Evolutionary conservation across 805 yeast species (phyloP).

Genomic region (Cyberlindnera bimundalis): DNA sequence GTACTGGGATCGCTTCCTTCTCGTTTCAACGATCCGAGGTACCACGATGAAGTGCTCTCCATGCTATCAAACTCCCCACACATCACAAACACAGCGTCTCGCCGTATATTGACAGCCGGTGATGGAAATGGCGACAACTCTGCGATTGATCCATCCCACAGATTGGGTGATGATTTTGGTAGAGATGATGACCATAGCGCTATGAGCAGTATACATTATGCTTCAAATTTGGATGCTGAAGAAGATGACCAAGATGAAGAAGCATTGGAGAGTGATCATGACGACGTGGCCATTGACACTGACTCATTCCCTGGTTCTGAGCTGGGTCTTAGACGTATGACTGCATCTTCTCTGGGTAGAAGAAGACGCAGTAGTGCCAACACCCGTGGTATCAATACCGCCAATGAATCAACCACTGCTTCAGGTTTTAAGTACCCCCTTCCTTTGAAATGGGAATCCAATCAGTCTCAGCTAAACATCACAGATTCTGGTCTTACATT

Average conservation of each 20-base stretch:
- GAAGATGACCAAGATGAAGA: conserved; percentile 11
- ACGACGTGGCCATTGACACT: conserved; percentile 9
- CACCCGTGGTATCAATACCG: background rate
- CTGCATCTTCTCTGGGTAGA: background rate
- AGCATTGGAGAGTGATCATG: conserved; percentile 7
- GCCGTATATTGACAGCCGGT: background rate
- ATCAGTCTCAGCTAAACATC: conserved; percentile 6
- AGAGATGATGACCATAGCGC: background rate
- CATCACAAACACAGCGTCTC: conserved; percentile 1
- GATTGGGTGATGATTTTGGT: background rate
- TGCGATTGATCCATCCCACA: background rate
- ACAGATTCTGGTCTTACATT: conserved; percentile 15
- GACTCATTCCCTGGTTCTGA: background rate
- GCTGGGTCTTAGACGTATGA: background rate
- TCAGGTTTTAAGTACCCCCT: conserved; percentile 17
- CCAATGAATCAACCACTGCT: background rate
- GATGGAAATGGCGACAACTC: background rate
- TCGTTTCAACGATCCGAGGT: conserved; percentile 10
- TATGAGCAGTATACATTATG: conserved; percentile 9
- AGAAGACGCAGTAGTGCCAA: conserved; percentile 5
- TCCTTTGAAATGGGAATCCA: conserved; percentile 22
- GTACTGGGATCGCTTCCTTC: conserved; percentile 23
- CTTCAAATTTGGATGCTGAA: conserved; percentile 18
- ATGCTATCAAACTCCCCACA: conserved; percentile 7
- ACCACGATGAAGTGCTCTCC: conserved; percentile 12